Conservation (phyloP, 768 basidiomycete genomes). For the Cystofilobasidium capitatum region DNA sequence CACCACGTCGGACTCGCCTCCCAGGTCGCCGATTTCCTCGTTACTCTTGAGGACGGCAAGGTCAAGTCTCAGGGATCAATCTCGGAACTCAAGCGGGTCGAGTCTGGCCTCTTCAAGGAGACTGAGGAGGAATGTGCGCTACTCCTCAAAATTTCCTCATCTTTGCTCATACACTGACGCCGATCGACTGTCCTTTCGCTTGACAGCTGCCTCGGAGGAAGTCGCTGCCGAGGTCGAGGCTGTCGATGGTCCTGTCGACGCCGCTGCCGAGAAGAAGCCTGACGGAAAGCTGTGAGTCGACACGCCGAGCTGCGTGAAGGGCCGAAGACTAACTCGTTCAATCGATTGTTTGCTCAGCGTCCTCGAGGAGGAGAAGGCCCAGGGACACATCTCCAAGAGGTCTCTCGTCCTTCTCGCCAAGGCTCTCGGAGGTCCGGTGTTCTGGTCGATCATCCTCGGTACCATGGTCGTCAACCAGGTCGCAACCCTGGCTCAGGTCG, state of each 20-base stretch:
- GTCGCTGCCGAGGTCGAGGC: slow-evolving; percentile 24
- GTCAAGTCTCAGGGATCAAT: slow-evolving; percentile 35
- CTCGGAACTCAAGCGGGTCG: slow-evolving; percentile 26
- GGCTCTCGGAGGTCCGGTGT: slow-evolving; percentile 34
- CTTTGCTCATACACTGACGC: no score
- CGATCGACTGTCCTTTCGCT: no score
- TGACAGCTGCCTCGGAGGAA: not conserved
- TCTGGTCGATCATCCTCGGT: slow-evolving; percentile 29
- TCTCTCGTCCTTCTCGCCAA: slow-evolving; percentile 23
- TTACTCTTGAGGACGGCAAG: slow-evolving; percentile 35
- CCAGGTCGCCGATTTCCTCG: slow-evolving; percentile 37
- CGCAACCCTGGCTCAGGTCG: slow-evolving; percentile 24
- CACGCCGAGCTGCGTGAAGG: not conserved
- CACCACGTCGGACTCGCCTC: slow-evolving; percentile 34
- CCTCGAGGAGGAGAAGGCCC: slow-evolving; percentile 37
- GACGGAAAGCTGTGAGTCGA: slow-evolving; percentile 31
- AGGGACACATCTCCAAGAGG: slow-evolving; percentile 16
- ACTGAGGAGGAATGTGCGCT: not conserved
- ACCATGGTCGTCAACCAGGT: slow-evolving; percentile 34
- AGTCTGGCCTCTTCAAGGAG: not conserved
- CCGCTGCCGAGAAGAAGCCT: not conserved
- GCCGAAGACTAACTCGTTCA: not conserved
- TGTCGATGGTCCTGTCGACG: slow-evolving; percentile 22
- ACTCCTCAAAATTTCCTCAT: not conserved
- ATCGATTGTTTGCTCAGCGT: slow-evolving; percentile 14